Conservation (phyloP, 345 rosid species). For the Melastoma malabathricum region DNA sequence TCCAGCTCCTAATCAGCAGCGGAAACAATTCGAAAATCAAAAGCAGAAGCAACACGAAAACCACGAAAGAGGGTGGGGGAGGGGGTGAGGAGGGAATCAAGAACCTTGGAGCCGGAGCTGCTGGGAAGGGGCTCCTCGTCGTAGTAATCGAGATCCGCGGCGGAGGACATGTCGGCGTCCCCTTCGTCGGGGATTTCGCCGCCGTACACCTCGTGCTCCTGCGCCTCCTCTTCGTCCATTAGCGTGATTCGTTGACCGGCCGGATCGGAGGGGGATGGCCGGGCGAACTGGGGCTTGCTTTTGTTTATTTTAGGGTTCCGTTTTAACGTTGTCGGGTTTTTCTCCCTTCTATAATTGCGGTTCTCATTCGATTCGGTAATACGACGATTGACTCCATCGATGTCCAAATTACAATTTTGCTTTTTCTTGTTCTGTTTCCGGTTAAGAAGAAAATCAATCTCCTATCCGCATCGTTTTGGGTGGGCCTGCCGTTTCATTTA, state of each 20-base stretch:
- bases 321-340: too few species aligned
- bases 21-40: not conserved
- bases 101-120: slow-evolving; percentile 54
- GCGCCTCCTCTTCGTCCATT: slow-evolving; percentile 31
- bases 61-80: not conserved
- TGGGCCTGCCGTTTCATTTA: too few species aligned
- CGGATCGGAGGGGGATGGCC: too few species aligned
- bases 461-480: too few species aligned
- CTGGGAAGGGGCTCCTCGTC: slow-evolving; percentile 34
- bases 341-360: too few species aligned
- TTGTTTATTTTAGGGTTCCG: too few species aligned
- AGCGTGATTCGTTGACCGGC: slow-evolving; percentile 8
- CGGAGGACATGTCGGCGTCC: slow-evolving; percentile 9
- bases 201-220: slow-evolving; percentile 20
- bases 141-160: slow-evolving; percentile 14
- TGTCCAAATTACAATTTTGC: too few species aligned
- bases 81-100: slow-evolving; percentile 5
- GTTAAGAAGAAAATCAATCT: too few species aligned
- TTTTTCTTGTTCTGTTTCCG: too few species aligned
- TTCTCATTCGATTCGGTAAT: too few species aligned
- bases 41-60: slow-evolving; percentile 1
- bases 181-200: slow-evolving; percentile 15
- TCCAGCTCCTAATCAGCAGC: slow-evolving; percentile 58
- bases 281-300: too few species aligned
- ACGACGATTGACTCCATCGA: too few species aligned